Percentiles rank a stretch among this genome's conserved stretches.
Conservation (phyloP, 2,329 filamentous ascomycete genomes). For the Parastagonospora nodorum region DNA sequence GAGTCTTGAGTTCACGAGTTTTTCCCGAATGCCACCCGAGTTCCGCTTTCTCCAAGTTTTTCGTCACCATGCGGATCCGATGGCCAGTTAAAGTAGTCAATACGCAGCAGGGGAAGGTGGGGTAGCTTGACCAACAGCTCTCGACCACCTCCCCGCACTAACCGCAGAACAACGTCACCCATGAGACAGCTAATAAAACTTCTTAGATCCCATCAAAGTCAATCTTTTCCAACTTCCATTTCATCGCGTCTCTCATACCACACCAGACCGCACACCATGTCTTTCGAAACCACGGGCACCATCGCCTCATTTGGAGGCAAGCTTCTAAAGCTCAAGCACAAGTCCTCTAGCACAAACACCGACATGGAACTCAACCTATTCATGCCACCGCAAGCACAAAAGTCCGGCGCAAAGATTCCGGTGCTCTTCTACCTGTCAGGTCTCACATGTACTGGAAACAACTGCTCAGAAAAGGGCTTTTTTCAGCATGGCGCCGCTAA, state of each 20-base stretch:
- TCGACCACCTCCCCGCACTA: conserved; percentile 35
- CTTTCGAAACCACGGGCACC: conserved; percentile 85
- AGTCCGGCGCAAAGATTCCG: conserved; percentile 67
- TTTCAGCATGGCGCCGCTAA: conserved; percentile 82
- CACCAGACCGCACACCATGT: conserved; percentile 50
- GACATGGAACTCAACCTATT: conserved; percentile 94
- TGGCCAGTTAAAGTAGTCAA: conserved; percentile 25
- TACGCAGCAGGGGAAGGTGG: conserved; percentile 37
- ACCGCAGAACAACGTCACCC: conserved; percentile 38
- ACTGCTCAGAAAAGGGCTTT: conserved; percentile 79
- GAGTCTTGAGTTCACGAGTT: conserved; percentile 30
- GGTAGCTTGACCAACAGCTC: conserved; percentile 32
- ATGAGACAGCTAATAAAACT: conserved; percentile 30
- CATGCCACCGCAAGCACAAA: conserved; percentile 74
- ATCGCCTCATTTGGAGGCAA: conserved; percentile 93
- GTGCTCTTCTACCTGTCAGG: conserved; percentile 93
- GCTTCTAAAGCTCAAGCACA: conserved; percentile 90
- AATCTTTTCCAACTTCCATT: conserved; percentile 13
- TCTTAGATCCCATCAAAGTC: conserved; percentile 19
- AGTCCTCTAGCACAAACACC: conserved; percentile 76
- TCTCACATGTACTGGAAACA: conserved; percentile 90
- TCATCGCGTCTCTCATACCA: conserved; percentile 14
- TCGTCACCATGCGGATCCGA: conserved; percentile 37
- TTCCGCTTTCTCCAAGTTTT: conserved; percentile 31
- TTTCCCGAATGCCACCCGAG: conserved; percentile 44